Evolutionary conservation across 768 basidiomycete genomes (phyloP).

Genomic region (Tylopilus balloui): DNA sequence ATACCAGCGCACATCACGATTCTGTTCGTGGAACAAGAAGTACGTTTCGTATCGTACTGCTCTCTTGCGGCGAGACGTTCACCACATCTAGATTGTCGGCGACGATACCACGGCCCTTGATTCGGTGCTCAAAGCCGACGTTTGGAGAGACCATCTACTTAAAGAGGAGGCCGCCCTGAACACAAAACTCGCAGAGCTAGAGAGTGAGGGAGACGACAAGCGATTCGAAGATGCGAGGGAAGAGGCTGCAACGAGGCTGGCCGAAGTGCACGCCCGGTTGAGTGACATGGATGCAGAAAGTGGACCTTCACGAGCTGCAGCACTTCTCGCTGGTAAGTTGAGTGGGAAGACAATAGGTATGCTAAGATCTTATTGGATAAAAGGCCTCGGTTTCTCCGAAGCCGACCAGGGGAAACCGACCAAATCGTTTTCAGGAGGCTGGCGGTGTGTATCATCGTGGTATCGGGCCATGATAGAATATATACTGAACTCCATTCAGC

Average conservation of each 20-base stretch:
- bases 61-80: not conserved
- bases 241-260: constrained; percentile 73
- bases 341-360: not conserved
- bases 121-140: constrained; percentile 98
- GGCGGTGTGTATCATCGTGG: constrained; percentile 53
- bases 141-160: constrained; percentile 91
- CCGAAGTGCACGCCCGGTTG: constrained; percentile 84
- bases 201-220: constrained; percentile 71
- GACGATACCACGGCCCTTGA: constrained; percentile 91
- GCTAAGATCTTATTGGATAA: too few relatives aligned
- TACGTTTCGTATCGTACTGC: constrained; percentile 25
- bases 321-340: constrained; percentile 72
- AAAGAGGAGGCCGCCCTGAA: constrained; percentile 81
- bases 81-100: constrained; percentile 64
- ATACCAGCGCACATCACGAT: constrained; percentile 95
- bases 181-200: constrained; percentile 64
- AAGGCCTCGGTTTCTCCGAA: constrained; percentile 89
- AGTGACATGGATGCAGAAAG: constrained; percentile 99
- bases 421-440: constrained; percentile 91
- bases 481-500: constrained; percentile 35
- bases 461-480: not conserved
- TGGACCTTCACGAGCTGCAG: constrained; percentile 90
- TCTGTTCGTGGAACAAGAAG: constrained; percentile 98
- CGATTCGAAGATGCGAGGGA: constrained; percentile 82
- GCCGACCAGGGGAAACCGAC: constrained; percentile 81